Conservation (phyloP, 2,329 filamentous ascomycete genomes). For the Stagonosporopsis vannaccii region DNA sequence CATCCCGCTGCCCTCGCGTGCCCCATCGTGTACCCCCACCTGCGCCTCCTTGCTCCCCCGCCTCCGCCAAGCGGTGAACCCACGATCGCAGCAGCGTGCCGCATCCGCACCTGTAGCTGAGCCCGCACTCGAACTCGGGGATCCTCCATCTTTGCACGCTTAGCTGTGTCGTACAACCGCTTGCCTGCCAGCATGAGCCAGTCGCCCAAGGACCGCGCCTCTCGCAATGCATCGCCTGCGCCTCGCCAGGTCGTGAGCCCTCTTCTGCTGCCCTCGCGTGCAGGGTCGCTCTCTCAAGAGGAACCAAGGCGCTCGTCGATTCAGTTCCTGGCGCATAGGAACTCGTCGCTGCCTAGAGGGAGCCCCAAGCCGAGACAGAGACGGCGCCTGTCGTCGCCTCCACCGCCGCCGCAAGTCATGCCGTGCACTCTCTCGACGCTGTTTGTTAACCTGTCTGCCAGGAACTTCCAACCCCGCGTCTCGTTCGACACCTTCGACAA, state of each 20-base stretch:
- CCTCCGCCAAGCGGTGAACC: conserved; percentile 32
- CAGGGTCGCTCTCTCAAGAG: conserved; percentile 31
- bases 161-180: conserved; percentile 1
- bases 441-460: conserved; percentile 33
- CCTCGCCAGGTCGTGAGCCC: conserved; percentile 35
- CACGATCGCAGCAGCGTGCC: conserved; percentile 32
- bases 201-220: conserved; percentile 37
- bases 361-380: conserved; percentile 43
- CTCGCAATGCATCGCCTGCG: conserved; percentile 39
- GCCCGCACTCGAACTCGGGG: background rate
- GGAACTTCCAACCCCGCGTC: conserved; percentile 71
- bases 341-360: conserved; percentile 40
- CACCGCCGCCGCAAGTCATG: conserved; percentile 51
- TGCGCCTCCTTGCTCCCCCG: conserved; percentile 31
- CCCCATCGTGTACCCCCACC: conserved; percentile 9
- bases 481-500: conserved; percentile 79
- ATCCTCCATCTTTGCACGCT: background rate
- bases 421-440: background rate
- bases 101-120: conserved; percentile 35
- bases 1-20: conserved; percentile 5
- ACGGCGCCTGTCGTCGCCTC: conserved; percentile 51
- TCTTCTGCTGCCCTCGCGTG: conserved; percentile 30
- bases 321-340: conserved; percentile 47
- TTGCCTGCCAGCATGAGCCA: conserved; percentile 37
- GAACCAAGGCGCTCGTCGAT: conserved; percentile 47